A percentile compares a stretch with the other conserved stretches of the same genome.
Conservation (phyloP, 1,284 basidiomycete species). For the Volvariella volvacea region DNA sequence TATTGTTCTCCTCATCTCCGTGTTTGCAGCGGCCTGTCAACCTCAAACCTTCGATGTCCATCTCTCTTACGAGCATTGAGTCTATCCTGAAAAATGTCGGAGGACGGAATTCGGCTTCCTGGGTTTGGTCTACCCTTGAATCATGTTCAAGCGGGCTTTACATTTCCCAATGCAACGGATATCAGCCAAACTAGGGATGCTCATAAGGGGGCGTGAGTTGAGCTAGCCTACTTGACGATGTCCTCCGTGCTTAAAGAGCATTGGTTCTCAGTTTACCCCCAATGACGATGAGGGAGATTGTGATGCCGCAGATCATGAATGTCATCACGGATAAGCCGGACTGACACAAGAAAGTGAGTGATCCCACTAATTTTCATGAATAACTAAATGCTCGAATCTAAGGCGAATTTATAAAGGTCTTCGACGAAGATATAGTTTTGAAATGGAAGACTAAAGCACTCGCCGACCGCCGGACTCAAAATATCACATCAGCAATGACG, state of each 20-base stretch:
- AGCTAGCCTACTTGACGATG: too few relatives aligned
- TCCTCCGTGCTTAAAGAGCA: too few relatives aligned
- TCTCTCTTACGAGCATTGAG: too few relatives aligned
- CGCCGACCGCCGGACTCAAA: constrained; percentile 3
- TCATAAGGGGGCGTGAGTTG: too few relatives aligned
- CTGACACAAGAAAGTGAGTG: constrained; percentile 3
- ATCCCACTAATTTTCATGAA: too few relatives aligned
- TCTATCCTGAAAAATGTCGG: too few relatives aligned
- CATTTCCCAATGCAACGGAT: neutral
- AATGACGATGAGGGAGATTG: constrained; percentile 3
- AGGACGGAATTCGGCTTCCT: neutral
- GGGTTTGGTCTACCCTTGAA: constrained; percentile 3
- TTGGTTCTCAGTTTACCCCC: constrained; percentile 2
- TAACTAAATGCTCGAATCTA: too few relatives aligned
- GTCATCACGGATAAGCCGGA: constrained; percentile 5
- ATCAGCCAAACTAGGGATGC: neutral
- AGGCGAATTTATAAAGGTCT: constrained; percentile 7
- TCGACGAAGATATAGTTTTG: constrained; percentile 10
- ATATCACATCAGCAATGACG: constrained; percentile 15
- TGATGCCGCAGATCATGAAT: constrained; percentile 7
- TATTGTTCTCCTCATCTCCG: too few relatives aligned
- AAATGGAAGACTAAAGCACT: constrained; percentile 15
- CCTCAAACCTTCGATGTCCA: too few relatives aligned
- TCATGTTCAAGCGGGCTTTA: neutral
- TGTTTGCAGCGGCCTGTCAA: too few relatives aligned